Conservation (phyloP, 768 basidiomycete genomes). For the Termitomyces titanicus region DNA sequence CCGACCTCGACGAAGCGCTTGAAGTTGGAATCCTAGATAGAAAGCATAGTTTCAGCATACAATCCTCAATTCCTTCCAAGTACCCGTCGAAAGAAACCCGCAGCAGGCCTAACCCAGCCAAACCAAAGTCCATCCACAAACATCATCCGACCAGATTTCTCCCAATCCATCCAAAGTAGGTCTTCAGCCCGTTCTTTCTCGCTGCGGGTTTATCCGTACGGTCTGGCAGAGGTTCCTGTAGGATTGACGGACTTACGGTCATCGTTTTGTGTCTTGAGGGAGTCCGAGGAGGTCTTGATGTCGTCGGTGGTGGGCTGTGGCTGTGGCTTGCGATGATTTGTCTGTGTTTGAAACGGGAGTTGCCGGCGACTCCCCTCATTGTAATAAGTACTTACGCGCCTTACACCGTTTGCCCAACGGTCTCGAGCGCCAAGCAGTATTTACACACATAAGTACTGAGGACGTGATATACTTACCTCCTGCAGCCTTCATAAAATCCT, state of each 20-base stretch:
- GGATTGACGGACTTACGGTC: conserved; percentile 23
- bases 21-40: conserved; percentile 76
- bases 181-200: conserved; percentile 8
- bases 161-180: conserved; percentile 22
- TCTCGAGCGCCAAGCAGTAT: too few species aligned
- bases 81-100: conserved; percentile 2
- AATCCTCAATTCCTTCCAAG: background rate
- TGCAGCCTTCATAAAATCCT: too few species aligned
- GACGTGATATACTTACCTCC: too few species aligned
- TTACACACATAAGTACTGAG: too few species aligned
- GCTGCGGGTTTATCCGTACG: conserved; percentile 11
- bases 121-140: conserved; percentile 1
- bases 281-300: conserved; percentile 21
- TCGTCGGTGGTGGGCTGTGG: conserved; percentile 17
- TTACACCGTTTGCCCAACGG: too few species aligned
- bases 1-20: conserved; percentile 98
- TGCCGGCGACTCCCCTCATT: conserved; percentile 3
- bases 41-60: conserved; percentile 11
- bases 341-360: conserved; percentile 17
- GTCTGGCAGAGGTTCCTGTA: conserved; percentile 11
- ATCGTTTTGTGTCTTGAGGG: conserved; percentile 32
- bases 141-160: conserved; percentile 11
- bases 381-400: too few species aligned
- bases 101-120: conserved; percentile 4
- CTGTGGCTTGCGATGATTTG: conserved; percentile 17